A percentile compares a stretch with the other conserved stretches of the same genome.
Evolutionary conservation across 139 green algal species (phyloP).

Genomic region (Pleodorina starrii): DNA sequence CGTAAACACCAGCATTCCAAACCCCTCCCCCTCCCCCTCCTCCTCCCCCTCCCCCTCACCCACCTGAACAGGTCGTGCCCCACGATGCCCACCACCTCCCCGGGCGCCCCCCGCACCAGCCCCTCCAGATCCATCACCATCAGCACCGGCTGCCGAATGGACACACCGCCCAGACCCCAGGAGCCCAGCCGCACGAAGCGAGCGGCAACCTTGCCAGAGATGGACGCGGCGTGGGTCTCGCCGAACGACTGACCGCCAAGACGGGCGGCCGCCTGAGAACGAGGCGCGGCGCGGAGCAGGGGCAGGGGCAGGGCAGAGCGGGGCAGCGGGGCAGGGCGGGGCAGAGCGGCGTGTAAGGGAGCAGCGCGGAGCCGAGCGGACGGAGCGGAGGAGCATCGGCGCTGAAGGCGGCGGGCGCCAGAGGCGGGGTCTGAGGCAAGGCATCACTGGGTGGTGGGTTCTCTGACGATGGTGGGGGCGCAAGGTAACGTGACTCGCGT

Average conservation of each 20-base stretch:
- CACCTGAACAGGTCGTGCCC: conserved; percentile 73
- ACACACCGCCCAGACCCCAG: conserved; percentile 62
- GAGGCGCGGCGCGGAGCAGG: neutral
- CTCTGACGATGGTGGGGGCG: too few species aligned
- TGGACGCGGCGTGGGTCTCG: conserved; percentile 58
- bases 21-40: neutral
- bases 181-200: conserved; percentile 51
- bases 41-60: neutral
- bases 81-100: conserved; percentile 72
- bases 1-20: too few species aligned
- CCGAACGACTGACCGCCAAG: conserved; percentile 60
- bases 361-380: too few species aligned
- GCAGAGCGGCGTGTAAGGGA: too few species aligned
- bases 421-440: too few species aligned
- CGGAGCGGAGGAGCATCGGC: too few species aligned
- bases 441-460: too few species aligned
- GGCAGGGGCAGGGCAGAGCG: too few species aligned
- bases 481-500: too few species aligned
- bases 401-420: too few species aligned
- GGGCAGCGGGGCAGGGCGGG: too few species aligned
- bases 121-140: conserved; percentile 61
- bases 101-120: conserved; percentile 58
- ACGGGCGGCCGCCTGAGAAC: conserved; percentile 31
- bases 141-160: conserved; percentile 49
- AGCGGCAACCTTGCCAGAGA: conserved; percentile 60